Conservation (phyloP, 202 grass and related monocot genomes). For the Sporobolus alterniflorus region DNA sequence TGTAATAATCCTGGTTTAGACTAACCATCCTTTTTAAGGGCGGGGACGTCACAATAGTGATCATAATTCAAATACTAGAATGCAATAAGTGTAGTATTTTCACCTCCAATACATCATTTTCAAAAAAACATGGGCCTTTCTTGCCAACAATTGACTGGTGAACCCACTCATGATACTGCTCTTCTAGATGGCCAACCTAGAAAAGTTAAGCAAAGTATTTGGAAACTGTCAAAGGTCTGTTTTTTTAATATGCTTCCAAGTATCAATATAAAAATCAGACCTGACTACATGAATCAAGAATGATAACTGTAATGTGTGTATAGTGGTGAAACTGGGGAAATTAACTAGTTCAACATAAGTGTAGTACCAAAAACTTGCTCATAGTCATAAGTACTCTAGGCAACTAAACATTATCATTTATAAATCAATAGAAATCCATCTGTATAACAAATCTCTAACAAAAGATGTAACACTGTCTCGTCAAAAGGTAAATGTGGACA, state of each 20-base stretch:
- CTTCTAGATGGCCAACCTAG: conserved; percentile 90
- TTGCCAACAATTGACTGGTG: conserved; percentile 96
- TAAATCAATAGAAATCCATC: background rate
- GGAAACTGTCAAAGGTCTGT: background rate
- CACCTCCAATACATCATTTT: conserved; percentile 85
- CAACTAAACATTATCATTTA: background rate
- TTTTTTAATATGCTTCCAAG: conserved; percentile 13
- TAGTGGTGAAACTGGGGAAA: background rate
- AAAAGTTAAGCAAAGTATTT: conserved; percentile 30
- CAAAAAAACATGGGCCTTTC: conserved; percentile 85
- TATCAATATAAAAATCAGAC: background rate
- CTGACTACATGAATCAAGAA: background rate
- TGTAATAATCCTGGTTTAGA: too few species aligned
- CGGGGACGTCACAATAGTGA: too few species aligned
- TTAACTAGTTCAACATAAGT: background rate
- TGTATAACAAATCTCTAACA: background rate
- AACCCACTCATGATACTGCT: conserved; percentile 91
- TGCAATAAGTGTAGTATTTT: background rate
- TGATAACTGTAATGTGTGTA: background rate
- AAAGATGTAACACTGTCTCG: background rate
- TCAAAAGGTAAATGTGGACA: background rate
- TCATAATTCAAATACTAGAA: background rate
- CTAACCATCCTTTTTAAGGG: too few species aligned
- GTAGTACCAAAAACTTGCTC: background rate
- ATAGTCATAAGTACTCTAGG: background rate